phyloP scores from a whole-genome alignment of 768 basidiomycete genomes.

The Calocera viscosa region DNA sequence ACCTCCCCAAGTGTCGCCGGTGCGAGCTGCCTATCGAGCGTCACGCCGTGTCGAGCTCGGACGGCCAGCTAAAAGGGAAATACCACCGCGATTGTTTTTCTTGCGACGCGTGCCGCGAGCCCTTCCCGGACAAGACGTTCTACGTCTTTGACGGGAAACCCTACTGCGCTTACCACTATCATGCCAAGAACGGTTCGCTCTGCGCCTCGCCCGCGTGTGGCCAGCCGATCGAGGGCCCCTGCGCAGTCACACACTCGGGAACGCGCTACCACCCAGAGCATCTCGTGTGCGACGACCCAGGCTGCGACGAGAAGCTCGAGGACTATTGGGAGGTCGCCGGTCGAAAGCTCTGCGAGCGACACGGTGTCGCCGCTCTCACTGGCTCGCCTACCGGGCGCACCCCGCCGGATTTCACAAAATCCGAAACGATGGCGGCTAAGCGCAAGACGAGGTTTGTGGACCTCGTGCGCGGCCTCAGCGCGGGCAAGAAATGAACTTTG shows the following conservation, averaged over 20 bases:
- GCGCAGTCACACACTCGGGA: conserved; percentile 72
- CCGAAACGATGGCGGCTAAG: conserved; percentile 49
- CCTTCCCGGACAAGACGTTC: conserved; percentile 84
- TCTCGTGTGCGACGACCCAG: conserved; percentile 60
- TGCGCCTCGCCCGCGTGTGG: conserved; percentile 69
- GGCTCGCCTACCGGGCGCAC: conserved; percentile 14
- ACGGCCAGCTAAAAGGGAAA: conserved; percentile 92
- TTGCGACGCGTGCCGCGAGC: conserved; percentile 75
- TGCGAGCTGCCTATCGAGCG: conserved; percentile 81
- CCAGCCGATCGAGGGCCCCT: conserved; percentile 85
- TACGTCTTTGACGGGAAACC: conserved; percentile 87
- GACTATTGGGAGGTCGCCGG: conserved; percentile 75
- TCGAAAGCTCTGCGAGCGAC: conserved; percentile 74
- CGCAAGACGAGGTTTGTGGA: conserved; percentile 74
- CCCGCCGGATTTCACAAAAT: conserved; percentile 23
- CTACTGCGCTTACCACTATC: conserved; percentile 84
- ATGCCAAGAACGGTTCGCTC: conserved; percentile 79
- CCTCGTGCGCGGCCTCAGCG: conserved; percentile 24
- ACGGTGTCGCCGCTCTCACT: conserved; percentile 36
- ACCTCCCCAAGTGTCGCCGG: conserved; percentile 55
- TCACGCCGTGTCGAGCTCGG: conserved; percentile 77
- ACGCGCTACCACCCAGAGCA: conserved; percentile 82
- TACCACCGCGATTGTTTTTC: conserved; percentile 88
- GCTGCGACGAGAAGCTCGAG: conserved; percentile 44
- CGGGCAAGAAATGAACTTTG: background rate